Conservation (phyloP, 1,284 basidiomycete genomes). For the Takashimella koratensis region DNA sequence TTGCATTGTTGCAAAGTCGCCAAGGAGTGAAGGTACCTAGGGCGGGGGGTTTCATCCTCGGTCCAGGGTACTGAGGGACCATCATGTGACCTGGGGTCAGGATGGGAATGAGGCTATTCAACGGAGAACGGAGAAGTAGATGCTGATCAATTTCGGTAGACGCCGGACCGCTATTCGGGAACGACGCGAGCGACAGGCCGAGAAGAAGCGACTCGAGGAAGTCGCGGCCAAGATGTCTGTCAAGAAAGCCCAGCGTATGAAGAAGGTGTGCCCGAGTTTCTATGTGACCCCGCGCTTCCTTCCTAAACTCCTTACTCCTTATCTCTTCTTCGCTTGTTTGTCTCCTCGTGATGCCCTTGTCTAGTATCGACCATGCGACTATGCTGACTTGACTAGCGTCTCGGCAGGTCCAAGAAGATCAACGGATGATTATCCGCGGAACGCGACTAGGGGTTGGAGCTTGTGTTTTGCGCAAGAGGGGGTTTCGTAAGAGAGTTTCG, state of each 20-base stretch:
- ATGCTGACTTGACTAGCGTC: constrained; percentile 27
- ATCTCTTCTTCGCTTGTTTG: too few relatives aligned
- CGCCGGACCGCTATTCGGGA: constrained; percentile 33
- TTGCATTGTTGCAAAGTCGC: too few relatives aligned
- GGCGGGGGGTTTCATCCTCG: too few relatives aligned
- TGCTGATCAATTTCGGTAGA: too few relatives aligned
- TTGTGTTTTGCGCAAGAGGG: background rate
- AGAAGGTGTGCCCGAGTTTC: constrained; percentile 37
- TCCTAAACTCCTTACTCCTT: too few relatives aligned
- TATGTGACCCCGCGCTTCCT: too few relatives aligned
- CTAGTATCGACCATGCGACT: background rate
- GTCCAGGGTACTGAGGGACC: too few relatives aligned
- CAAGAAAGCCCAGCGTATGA: constrained; percentile 51
- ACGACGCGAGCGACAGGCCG: constrained; percentile 41
- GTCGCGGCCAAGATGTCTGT: constrained; percentile 48
- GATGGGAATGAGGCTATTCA: too few relatives aligned
- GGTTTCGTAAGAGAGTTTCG: too few relatives aligned
- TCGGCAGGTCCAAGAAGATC: constrained; percentile 50
- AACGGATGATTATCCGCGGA: constrained; percentile 42
- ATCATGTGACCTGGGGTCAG: background rate
- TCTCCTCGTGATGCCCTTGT: background rate
- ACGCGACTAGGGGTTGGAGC: background rate
- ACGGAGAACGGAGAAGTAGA: too few relatives aligned
- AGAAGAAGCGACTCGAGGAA: constrained; percentile 47
- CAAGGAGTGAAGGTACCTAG: too few relatives aligned